Conservation (phyloP, 2,329 filamentous ascomycete species). For the Lachnellula arida region DNA sequence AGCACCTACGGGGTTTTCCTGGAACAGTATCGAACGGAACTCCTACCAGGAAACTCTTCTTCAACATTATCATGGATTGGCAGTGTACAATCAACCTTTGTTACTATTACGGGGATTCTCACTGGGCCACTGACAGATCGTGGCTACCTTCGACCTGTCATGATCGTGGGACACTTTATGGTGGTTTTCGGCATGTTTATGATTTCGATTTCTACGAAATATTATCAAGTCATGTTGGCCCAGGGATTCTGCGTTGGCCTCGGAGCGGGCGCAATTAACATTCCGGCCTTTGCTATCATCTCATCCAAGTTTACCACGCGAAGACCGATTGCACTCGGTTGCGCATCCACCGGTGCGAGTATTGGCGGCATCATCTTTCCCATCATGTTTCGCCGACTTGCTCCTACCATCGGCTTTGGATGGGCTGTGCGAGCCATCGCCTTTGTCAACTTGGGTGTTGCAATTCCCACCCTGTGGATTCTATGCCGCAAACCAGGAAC, state of each 20-base stretch:
- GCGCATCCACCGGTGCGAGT: slow-evolving; percentile 37
- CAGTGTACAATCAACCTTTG: slow-evolving; percentile 47
- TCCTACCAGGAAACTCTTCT: slow-evolving; percentile 42
- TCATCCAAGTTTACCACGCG: slow-evolving; percentile 42
- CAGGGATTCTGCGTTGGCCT: slow-evolving; percentile 47
- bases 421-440: slow-evolving; percentile 51
- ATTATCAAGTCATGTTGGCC: slow-evolving; percentile 48
- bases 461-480: neutral
- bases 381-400: slow-evolving; percentile 35
- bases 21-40: slow-evolving; percentile 47
- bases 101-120: slow-evolving; percentile 47
- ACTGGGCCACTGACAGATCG: slow-evolving; percentile 58
- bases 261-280: slow-evolving; percentile 28
- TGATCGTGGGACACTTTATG: neutral
- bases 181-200: slow-evolving; percentile 38
- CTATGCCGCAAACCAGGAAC: neutral
- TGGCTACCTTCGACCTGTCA: slow-evolving; percentile 28
- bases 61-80: slow-evolving; percentile 56
- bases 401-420: slow-evolving; percentile 39
- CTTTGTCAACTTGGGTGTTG: slow-evolving; percentile 43
- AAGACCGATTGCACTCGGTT: slow-evolving; percentile 41
- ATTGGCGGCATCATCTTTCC: slow-evolving; percentile 52
- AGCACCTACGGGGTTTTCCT: slow-evolving; percentile 49
- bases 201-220: slow-evolving; percentile 34
- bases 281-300: slow-evolving; percentile 29